phyloP scores from a whole-genome alignment of 192 early-diverging fungal genomes.

The Backusella westeae region DNA sequence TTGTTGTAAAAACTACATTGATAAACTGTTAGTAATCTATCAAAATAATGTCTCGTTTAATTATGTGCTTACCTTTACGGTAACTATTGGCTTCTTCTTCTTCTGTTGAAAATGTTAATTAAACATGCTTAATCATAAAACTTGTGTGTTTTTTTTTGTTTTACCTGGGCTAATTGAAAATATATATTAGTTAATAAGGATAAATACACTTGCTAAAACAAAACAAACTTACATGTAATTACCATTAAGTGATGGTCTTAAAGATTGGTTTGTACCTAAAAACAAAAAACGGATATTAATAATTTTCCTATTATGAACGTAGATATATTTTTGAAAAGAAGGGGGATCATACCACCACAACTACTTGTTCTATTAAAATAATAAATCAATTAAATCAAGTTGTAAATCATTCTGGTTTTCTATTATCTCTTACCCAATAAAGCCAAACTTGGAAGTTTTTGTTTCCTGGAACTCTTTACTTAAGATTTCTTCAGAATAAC shows the following conservation, averaged over 20 bases:
- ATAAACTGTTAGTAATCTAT: neutral
- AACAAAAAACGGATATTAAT: neutral
- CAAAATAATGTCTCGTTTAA: neutral
- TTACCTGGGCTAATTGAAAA: neutral
- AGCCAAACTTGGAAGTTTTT: neutral
- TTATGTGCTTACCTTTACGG: neutral
- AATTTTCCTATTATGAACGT: neutral
- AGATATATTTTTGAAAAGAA: neutral
- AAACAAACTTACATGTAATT: neutral
- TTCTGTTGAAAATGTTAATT: neutral
- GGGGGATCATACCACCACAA: neutral
- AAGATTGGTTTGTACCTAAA: neutral
- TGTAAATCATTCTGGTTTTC: neutral
- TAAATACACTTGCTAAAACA: neutral
- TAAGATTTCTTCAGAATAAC: neutral
- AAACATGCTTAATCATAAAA: neutral
- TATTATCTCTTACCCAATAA: neutral
- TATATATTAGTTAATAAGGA: neutral
- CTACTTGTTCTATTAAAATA: neutral
- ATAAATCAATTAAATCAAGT: neutral
- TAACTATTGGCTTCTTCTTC: neutral
- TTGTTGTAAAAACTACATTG: neutral
- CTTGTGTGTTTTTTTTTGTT: neutral
- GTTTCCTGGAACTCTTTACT: constrained; percentile 4
- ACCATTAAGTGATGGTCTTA: neutral